Conservation (phyloP, 2,329 filamentous ascomycete species). For the Hymenoscyphus repandus region DNA sequence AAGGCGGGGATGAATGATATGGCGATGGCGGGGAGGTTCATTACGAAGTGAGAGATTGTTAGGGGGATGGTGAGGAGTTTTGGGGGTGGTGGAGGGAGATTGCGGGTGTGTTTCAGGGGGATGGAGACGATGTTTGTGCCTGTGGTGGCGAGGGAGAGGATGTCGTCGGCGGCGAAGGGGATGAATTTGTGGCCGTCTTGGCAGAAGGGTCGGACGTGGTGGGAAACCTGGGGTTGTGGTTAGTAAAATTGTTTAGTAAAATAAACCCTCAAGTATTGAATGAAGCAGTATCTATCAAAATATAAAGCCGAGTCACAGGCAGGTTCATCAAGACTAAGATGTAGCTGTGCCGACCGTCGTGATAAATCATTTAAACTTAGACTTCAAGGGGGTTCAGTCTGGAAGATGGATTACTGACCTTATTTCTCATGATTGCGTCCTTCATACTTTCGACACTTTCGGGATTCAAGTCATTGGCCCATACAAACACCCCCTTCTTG, state of each 20-base stretch:
- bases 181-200: conserved; percentile 81
- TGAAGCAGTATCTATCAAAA: conserved; percentile 9
- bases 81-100: conserved; percentile 32
- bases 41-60: conserved; percentile 88
- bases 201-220: conserved; percentile 76
- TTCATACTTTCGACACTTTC: conserved; percentile 72
- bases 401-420: conserved; percentile 45
- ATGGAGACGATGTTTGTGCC: conserved; percentile 51
- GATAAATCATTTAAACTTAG: conserved; percentile 16
- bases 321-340: conserved; percentile 15
- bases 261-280: background rate
- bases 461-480: conserved; percentile 95
- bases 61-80: conserved; percentile 55
- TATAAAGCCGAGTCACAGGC: conserved; percentile 17
- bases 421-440: conserved; percentile 70
- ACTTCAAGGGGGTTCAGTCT: background rate
- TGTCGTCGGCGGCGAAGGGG: conserved; percentile 56
- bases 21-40: conserved; percentile 92
- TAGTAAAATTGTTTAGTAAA: background rate
- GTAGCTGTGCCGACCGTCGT: conserved; percentile 21
- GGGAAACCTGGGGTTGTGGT: conserved; percentile 42
- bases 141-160: conserved; percentile 44
- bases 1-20: conserved; percentile 75
- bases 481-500: conserved; percentile 85
- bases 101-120: conserved; percentile 37